Evolutionary conservation across 208 protist species (phyloP).

Genomic region (Herpetomonas muscarum): DNA sequence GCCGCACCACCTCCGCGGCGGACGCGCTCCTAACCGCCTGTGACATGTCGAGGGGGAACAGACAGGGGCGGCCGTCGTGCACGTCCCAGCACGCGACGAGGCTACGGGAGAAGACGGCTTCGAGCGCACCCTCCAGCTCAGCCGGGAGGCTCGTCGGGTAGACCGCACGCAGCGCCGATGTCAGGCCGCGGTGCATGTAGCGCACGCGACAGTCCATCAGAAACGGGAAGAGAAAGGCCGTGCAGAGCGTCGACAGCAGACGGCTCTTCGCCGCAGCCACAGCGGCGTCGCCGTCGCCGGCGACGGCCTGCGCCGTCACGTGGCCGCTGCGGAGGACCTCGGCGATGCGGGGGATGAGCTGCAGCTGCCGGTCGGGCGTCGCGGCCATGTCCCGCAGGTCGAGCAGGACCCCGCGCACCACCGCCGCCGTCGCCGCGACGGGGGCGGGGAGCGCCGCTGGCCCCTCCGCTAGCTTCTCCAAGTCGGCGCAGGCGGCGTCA

Average conservation of each 20-base stretch:
- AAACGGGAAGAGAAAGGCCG: conserved; percentile 58
- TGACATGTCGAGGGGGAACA: background rate
- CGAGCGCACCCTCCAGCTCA: background rate
- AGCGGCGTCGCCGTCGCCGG: conserved; percentile 9
- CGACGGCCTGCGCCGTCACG: conserved; percentile 1
- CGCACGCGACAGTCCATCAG: conserved; percentile 76
- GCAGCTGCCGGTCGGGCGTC: conserved; percentile 67
- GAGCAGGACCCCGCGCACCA: conserved; percentile 35
- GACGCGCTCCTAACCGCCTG: background rate
- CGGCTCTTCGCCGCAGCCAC: conserved; percentile 12
- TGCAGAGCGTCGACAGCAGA: conserved; percentile 30
- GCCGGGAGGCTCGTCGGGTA: conserved; percentile 17
- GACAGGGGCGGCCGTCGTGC: conserved; percentile 1
- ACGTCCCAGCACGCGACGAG: background rate
- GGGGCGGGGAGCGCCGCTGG: background rate
- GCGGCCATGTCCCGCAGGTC: conserved; percentile 29
- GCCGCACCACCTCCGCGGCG: background rate
- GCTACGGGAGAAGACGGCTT: background rate
- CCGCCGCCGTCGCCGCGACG: conserved; percentile 19
- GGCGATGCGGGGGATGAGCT: conserved; percentile 62
- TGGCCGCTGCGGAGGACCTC: conserved; percentile 39
- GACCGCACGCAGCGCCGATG: conserved; percentile 51
- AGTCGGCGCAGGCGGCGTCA: background rate
- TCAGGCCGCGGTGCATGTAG: conserved; percentile 80
- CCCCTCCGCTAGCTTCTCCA: conserved; percentile 1